Base-by-base conservation (phyloP, 108 stramenopile species). In the Cyclotella cryptica region DNA sequence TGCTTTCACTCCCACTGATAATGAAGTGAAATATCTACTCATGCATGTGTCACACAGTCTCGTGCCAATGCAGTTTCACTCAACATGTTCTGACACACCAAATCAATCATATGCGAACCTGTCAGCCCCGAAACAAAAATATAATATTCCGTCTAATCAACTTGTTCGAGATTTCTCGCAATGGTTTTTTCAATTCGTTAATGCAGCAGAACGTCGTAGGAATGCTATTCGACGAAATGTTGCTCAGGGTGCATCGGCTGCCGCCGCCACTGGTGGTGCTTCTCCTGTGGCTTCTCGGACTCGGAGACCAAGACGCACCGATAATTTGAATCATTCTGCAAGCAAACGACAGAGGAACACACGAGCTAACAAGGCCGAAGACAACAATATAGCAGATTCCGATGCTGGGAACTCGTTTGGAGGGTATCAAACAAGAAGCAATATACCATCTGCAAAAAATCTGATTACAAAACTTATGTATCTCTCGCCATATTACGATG, bases 121-220 rank as follows among this genome's bases (percentile, higher is more conserved):
- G 15, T 29, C 41, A 44, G 35, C 66, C 27, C 46, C 66, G 28
- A 63, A 1, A 15, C 0, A 39, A 60, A 69, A 29, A 13, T 46
- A 68, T 24, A 41, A 28, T 15, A 62, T 80, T 27, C 80, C 80
- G 7, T 45, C 84, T 10, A 60, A 54, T n/a, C 26, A 71, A 22
- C 24, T 47, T 9, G 26, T 86, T 6, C 77, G 41, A 10, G 18
- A 54, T 17, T 83, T 88, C 49, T 73, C 62, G 4, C 8, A 35
- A 17, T 88, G 87, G 87, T 88, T 80, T 75, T 88, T 88, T 75
- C 51, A 81, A 22, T 86, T 81, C 27, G 69, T 88, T 57, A 66
- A 68, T 26, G 79, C 75, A 0, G 78, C 75, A 46, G 10, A 74
- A 52, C 79, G 87, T 15, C 63, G 85, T 2, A 69, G 75, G 59